Conservation (phyloP, 2,329 filamentous ascomycete species). For the Salinomyces thailandicus region DNA sequence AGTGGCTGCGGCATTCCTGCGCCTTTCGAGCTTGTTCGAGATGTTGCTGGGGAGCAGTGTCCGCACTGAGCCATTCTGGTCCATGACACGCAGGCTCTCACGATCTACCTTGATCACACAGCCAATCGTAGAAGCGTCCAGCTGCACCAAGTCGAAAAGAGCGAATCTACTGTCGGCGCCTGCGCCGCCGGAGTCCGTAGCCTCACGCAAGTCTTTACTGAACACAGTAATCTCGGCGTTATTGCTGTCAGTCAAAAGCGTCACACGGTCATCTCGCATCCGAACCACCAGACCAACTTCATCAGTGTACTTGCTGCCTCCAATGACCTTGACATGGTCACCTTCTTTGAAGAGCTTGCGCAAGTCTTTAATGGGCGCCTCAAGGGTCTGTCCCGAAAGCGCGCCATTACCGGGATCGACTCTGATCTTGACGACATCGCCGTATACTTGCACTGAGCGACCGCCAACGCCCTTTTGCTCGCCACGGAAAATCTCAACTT, state of each 20-base stretch:
- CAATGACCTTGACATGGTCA: slow-evolving; percentile 98
- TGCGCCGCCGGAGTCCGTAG: slow-evolving; percentile 80
- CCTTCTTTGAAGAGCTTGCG: slow-evolving; percentile 87
- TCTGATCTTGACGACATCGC: slow-evolving; percentile 81
- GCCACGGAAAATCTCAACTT: slow-evolving; percentile 92
- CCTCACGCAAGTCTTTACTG: slow-evolving; percentile 89
- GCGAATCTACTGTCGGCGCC: slow-evolving; percentile 80
- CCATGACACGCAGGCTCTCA: slow-evolving; percentile 78
- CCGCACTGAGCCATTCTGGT: slow-evolving; percentile 76
- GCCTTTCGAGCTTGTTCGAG: slow-evolving; percentile 72
- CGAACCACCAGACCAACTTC: slow-evolving; percentile 96
- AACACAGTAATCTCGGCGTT: slow-evolving; percentile 95
- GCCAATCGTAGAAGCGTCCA: slow-evolving; percentile 84
- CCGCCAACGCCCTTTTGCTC: slow-evolving; percentile 89
- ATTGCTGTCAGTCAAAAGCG: slow-evolving; percentile 82
- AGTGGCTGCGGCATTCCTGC: slow-evolving; percentile 77
- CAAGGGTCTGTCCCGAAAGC: slow-evolving; percentile 71
- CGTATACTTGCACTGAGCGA: slow-evolving; percentile 73
- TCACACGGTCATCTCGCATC: slow-evolving; percentile 85
- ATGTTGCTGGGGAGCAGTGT: slow-evolving; percentile 85
- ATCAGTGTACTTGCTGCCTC: slow-evolving; percentile 84
- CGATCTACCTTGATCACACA: slow-evolving; percentile 93
- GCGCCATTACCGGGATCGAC: slow-evolving; percentile 63
- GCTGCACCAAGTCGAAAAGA: slow-evolving; percentile 85
- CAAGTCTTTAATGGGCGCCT: slow-evolving; percentile 83